Evolutionary conservation across 2,329 filamentous ascomycete species (phyloP).

Genomic region (Aspergillus sp.): DNA sequence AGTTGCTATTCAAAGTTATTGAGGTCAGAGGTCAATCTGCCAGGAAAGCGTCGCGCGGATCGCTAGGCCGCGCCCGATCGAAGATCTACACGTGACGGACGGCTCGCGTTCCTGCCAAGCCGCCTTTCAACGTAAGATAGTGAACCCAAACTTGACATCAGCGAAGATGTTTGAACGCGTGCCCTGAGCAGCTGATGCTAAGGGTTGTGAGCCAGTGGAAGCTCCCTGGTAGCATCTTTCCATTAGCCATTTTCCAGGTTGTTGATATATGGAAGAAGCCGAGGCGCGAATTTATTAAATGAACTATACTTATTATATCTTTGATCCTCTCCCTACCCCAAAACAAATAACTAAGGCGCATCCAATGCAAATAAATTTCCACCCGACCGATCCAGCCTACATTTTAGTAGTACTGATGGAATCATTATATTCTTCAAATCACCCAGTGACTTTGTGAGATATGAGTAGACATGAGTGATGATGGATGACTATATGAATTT

Average conservation of each 20-base stretch:
- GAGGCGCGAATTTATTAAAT: too few species aligned
- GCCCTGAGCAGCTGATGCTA: neutral
- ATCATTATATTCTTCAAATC: too few species aligned
- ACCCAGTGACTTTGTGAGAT: too few species aligned
- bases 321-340: too few species aligned
- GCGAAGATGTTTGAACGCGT: neutral
- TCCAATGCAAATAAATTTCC: too few species aligned
- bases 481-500: too few species aligned
- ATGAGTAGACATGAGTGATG: too few species aligned
- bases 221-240: neutral
- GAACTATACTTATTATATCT: too few species aligned
- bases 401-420: too few species aligned
- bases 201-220: neutral
- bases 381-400: too few species aligned
- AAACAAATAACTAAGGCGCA: too few species aligned
- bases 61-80: slow-evolving; percentile 2
- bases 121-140: neutral
- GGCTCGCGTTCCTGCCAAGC: slow-evolving; percentile 8
- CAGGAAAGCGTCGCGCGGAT: neutral
- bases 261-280: too few species aligned
- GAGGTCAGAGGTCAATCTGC: neutral
- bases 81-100: slow-evolving; percentile 9
- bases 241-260: neutral
- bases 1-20: neutral
- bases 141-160: neutral